phyloP scores from a whole-genome alignment of 345 rosid species.

The Eutrema yunnanense region DNA sequence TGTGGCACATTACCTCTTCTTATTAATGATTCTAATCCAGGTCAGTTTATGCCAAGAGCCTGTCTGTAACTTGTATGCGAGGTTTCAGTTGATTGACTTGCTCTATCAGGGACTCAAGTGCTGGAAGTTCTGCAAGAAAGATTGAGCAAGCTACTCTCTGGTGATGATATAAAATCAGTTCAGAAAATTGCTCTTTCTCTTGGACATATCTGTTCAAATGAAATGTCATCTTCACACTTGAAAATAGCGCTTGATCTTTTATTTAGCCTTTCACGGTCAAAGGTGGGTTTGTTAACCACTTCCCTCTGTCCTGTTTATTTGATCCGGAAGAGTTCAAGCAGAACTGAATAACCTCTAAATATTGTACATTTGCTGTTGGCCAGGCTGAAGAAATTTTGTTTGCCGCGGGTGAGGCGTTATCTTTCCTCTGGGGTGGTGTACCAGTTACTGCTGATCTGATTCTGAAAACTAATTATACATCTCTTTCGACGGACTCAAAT shows the following conservation, averaged over 20 bases:
- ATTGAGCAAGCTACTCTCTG: conserved; percentile 69
- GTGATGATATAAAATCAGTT: conserved; percentile 78
- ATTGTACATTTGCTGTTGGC: conserved; percentile 19
- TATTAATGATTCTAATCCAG: conserved; percentile 48
- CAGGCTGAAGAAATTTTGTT: conserved; percentile 96
- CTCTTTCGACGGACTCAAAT: conserved; percentile 83
- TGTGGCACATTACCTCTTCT: conserved; percentile 61
- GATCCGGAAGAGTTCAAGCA: neutral
- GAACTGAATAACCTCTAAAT: neutral
- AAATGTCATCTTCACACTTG: conserved; percentile 57
- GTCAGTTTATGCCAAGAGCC: conserved; percentile 34
- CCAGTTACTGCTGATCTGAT: conserved; percentile 85
- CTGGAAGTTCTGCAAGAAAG: conserved; percentile 58
- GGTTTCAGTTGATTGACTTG: conserved; percentile 18
- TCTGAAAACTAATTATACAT: conserved; percentile 79
- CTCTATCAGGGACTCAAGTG: conserved; percentile 52
- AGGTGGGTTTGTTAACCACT: conserved; percentile 44
- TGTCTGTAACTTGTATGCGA: conserved; percentile 1
- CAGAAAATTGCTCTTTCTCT: conserved; percentile 75
- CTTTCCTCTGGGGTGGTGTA: conserved; percentile 92
- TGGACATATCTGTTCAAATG: conserved; percentile 76
- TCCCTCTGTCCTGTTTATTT: neutral
- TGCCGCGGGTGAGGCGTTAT: conserved; percentile 93
- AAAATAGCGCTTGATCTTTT: conserved; percentile 67
- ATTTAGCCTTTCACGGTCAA: conserved; percentile 80